Evolutionary conservation across 345 rosid species (phyloP), one percentile per base, ranked within the genome.

Genomic region (Linum usitatissimum): DNA sequence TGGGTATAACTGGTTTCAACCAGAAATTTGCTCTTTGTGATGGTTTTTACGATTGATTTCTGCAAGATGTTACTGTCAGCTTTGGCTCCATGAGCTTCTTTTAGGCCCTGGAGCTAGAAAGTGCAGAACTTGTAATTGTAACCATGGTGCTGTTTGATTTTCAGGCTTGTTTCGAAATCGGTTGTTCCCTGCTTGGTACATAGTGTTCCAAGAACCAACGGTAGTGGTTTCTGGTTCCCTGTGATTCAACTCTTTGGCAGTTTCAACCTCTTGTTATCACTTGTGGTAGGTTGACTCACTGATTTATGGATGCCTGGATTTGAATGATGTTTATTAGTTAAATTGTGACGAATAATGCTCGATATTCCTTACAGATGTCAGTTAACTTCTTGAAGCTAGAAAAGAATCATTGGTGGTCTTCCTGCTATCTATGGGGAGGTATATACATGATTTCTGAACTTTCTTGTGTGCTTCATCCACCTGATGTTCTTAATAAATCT

Each of bases 371-470:
- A 30, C 48, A 8, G 51, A 60, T 23, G 55, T 10, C 42, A 18
- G 12, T n/a, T 36, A 28, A 9, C 28, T 66, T 83, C 55, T 61
- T 84, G 62, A 76, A 71, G 19, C 73, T 84, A 71, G 38, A 70
- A 62, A 75, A 57, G 80, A 75, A 67, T 55, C 78, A 77, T 71
- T 80, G 88, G 94, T 78, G 86, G 96, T 85, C 67, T 19, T 80
- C 85, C 72, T 91, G 98, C 78, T 86, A 88, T 71, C 15, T 83
- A 30, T 91, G 98, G 96, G 96, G 84, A 86, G 98, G 98, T 91
- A 65, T 34, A 34, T 91, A 65, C 8, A 34, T 45, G 6, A 48
- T 61, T 34, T 48, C 55, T 55, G 18, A 2, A 53, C 28, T 60
- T 70, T 9, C 57, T 30, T 58, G 53, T 6, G 38, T 20, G 18